These are phyloP conservation scores for Maudiozyma turicensis DNA, from an alignment of 805 yeast genomes.

Conservation along the genomic window DNA sequence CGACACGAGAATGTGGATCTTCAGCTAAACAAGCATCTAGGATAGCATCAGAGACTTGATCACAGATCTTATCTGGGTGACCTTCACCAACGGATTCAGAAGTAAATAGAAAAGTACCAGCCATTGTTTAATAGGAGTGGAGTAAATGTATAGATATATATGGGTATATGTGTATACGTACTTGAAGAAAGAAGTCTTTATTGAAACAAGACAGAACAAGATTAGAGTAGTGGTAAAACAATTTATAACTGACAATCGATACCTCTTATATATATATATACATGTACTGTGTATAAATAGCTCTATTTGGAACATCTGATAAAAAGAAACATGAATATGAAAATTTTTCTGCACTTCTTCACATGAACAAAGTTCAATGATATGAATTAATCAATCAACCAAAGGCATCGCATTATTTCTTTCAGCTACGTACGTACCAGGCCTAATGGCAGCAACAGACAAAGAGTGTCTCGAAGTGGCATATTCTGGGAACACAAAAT, in stretches of 20 bases:
- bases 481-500: no score
- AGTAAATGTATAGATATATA: not conserved
- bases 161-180: not conserved
- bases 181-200: not conserved
- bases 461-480: not conserved
- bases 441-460: not conserved
- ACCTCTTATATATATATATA: no score
- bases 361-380: no score
- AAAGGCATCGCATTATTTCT: no score
- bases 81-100: slow-evolving; percentile 93
- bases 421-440: no score
- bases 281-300: no score
- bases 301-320: no score
- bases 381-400: no score
- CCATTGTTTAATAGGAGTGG: slow-evolving; percentile 9
- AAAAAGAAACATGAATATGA: no score
- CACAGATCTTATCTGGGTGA: slow-evolving; percentile 94
- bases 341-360: no score
- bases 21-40: slow-evolving; percentile 92
- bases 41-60: slow-evolving; percentile 97
- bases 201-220: not conserved
- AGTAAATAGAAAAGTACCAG: slow-evolving; percentile 51
- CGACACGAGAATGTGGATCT: slow-evolving; percentile 97
- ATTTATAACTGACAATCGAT: no score
- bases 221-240: no score